A percentile compares a stretch with the other conserved stretches of the same genome.
phyloP scores from a whole-genome alignment of 202 grass and related monocot genomes.

The Zizania palustris region DNA sequence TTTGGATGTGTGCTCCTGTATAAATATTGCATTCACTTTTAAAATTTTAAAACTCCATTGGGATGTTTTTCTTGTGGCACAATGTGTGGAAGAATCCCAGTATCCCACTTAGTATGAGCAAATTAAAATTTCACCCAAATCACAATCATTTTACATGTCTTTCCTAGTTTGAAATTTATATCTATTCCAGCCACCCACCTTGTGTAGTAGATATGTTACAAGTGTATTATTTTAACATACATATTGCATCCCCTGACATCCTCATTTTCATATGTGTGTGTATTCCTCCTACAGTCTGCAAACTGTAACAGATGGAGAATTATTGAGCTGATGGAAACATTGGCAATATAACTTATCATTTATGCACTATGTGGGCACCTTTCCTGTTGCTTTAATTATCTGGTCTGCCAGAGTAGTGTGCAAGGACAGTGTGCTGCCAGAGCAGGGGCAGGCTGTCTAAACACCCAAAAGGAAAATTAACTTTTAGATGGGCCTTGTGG shows the following conservation, averaged over 20 bases:
- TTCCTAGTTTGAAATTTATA: neutral
- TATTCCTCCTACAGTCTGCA: neutral
- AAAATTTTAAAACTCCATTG: neutral
- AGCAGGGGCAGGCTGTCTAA: neutral
- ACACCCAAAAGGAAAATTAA: neutral
- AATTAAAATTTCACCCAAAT: neutral
- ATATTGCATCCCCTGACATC: neutral
- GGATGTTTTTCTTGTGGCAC: neutral
- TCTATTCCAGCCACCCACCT: neutral
- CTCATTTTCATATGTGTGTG: neutral
- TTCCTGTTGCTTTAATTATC: neutral
- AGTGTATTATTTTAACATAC: neutral
- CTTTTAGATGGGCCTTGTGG: constrained; percentile 12
- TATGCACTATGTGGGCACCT: neutral
- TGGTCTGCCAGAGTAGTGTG: constrained; percentile 8
- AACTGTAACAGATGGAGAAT: neutral
- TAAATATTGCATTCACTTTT: too few relatives aligned
- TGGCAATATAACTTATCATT: neutral
- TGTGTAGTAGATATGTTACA: neutral
- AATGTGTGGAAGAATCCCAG: neutral
- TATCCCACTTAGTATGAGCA: neutral
- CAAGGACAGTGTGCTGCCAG: neutral
- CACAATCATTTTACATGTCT: neutral
- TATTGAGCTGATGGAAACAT: neutral
- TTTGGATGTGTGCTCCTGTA: too few relatives aligned